These are phyloP conservation scores for Chrysanthemum lavandulifolium DNA, from an alignment of 129 eudicot genomes.

Conservation along the genomic window DNA sequence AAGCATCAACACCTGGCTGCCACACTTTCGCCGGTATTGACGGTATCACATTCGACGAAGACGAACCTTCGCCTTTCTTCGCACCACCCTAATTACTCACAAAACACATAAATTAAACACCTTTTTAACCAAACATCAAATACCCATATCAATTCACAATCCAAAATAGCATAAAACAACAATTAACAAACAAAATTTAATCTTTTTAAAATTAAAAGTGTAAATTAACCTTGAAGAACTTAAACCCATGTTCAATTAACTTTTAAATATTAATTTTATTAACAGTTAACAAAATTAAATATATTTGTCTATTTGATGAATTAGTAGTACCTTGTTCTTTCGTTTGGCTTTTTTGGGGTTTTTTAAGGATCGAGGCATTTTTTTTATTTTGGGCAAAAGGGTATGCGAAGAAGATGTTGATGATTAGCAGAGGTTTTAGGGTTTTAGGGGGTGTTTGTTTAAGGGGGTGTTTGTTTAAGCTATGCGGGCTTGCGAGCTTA, in stretches of 20 bases:
- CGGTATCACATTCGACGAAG: slow-evolving; percentile 40
- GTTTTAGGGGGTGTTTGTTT: slow-evolving; percentile 41
- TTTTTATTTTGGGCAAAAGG: slow-evolving; percentile 1
- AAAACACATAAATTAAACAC: background rate
- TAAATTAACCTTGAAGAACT: too few species aligned
- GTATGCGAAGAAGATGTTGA: background rate
- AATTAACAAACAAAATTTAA: background rate
- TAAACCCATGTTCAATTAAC: too few species aligned
- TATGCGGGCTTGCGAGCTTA: too few species aligned
- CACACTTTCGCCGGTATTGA: slow-evolving; percentile 76
- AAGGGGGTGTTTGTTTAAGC: too few species aligned
- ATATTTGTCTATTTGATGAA: background rate
- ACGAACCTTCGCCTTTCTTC: slow-evolving; percentile 62
- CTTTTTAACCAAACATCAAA: background rate
- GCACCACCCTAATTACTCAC: slow-evolving; percentile 27
- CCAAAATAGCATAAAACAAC: background rate
- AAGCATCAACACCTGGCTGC: slow-evolving; percentile 90
- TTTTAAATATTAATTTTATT: too few species aligned
- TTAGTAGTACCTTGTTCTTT: slow-evolving; percentile 60
- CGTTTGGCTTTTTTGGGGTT: slow-evolving; percentile 73
- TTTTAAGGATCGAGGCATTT: slow-evolving; percentile 75
- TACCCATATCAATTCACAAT: background rate
- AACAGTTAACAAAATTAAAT: too few species aligned
- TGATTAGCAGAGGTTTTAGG: slow-evolving; percentile 30
- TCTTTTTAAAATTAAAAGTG: too few species aligned